Conservation (phyloP, 2,329 filamentous ascomycete species). For the Aspergillus carbonarius region DNA sequence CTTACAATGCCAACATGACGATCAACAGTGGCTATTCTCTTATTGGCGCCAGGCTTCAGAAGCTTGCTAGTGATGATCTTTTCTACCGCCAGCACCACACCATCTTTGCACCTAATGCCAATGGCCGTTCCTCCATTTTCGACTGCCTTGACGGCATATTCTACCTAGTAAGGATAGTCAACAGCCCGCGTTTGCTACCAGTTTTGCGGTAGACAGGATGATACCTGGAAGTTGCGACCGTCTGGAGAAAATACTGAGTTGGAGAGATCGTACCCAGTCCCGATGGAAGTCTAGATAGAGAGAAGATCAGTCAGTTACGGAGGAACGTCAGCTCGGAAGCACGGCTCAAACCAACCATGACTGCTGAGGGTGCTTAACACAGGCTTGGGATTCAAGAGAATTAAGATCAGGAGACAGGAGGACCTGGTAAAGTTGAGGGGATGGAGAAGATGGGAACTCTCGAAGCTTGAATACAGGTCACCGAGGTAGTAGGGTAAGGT, state of each 20-base stretch:
- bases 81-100: conserved; percentile 92
- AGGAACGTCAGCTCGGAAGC: conserved; percentile 6
- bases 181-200: not conserved
- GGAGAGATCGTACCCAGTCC: conserved; percentile 97
- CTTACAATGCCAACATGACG: conserved; percentile 89
- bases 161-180: conserved; percentile 54
- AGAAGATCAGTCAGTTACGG: conserved; percentile 17
- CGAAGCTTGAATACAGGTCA: not conserved
- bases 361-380: not conserved
- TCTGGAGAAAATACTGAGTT: conserved; percentile 99
- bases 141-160: conserved; percentile 98
- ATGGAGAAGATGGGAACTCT: not conserved
- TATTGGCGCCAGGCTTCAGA: conserved; percentile 91
- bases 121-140: conserved; percentile 96
- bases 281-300: conserved; percentile 83
- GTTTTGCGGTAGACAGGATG: not conserved
- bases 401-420: not conserved
- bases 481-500: not conserved
- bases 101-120: conserved; percentile 95
- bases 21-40: conserved; percentile 93
- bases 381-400: not conserved
- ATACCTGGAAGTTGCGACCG: conserved; percentile 95
- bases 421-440: not conserved
- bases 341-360: conserved; percentile 21
- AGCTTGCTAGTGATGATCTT: conserved; percentile 96